These are phyloP conservation scores for Suillus tomentosus DNA, from an alignment of 768 basidiomycete species.

Conservation along the genomic window DNA sequence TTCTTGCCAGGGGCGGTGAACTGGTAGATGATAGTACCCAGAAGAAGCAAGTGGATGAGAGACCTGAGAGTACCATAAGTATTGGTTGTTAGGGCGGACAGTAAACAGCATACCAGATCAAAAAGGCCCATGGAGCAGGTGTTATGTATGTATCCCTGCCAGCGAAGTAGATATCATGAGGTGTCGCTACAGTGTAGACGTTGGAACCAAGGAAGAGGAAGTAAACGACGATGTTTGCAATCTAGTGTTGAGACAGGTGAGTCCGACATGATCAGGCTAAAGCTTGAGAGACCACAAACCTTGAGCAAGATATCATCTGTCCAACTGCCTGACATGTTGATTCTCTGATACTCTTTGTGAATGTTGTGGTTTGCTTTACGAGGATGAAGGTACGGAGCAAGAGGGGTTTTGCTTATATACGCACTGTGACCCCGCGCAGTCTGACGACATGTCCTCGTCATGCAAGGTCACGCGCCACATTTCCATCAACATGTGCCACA, in stretches of 20 bases:
- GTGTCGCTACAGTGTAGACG: constrained; percentile 81
- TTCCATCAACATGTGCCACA: neutral
- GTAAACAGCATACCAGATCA: constrained; percentile 67
- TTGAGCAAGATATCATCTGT: constrained; percentile 83
- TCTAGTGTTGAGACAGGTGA: constrained; percentile 33
- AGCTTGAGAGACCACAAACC: constrained; percentile 36
- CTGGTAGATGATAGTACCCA: constrained; percentile 90
- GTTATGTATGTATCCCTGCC: constrained; percentile 91
- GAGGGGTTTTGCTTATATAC: constrained; percentile 33
- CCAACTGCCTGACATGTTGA: constrained; percentile 64
- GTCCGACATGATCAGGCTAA: neutral
- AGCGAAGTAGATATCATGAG: constrained; percentile 66
- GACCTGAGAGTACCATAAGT: constrained; percentile 50
- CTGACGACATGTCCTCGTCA: constrained; percentile 25
- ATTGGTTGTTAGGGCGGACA: neutral
- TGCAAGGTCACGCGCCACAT: constrained; percentile 1
- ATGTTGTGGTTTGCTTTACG: constrained; percentile 1
- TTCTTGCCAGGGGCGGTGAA: constrained; percentile 78
- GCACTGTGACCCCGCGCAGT: constrained; percentile 5
- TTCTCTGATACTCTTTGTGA: constrained; percentile 7
- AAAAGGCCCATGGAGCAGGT: constrained; percentile 91
- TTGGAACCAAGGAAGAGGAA: constrained; percentile 89
- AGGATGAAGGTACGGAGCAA: constrained; percentile 19
- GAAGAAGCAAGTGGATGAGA: constrained; percentile 85
- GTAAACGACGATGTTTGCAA: constrained; percentile 82